phyloP scores from a whole-genome alignment of 2,329 filamentous ascomycete species.

The Gremmenia infestans region DNA sequence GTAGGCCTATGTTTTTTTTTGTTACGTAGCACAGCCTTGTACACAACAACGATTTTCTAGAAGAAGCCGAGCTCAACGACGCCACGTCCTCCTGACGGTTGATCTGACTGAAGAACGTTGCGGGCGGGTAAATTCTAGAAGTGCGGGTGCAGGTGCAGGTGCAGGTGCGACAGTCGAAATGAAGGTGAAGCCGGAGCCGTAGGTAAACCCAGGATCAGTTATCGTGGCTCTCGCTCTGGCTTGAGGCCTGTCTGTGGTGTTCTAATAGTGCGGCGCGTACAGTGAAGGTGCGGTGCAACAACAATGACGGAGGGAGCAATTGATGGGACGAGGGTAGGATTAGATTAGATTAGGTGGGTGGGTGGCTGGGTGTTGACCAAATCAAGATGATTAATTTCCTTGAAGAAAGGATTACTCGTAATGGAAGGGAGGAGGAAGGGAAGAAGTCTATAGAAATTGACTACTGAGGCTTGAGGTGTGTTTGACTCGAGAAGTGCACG shows the following conservation, averaged over 20 bases:
- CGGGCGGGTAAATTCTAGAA: slow-evolving; percentile 5
- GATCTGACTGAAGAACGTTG: slow-evolving; percentile 1
- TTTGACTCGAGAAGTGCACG: no score
- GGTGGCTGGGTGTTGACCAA: background rate
- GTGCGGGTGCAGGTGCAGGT: slow-evolving; percentile 2
- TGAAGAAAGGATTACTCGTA: no score
- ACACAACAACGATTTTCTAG: background rate
- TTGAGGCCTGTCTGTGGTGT: background rate
- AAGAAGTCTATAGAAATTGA: no score
- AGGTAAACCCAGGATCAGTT: background rate
- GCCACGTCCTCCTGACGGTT: background rate
- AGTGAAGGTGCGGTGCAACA: background rate
- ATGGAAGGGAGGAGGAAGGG: no score
- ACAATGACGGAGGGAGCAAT: background rate
- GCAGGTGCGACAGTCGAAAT: background rate
- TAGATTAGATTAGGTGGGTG: background rate
- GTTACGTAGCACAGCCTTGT: background rate
- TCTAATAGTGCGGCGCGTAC: slow-evolving; percentile 1
- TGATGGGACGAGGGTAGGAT: background rate
- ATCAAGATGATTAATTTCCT: background rate
- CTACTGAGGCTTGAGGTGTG: no score
- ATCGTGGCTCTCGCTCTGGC: slow-evolving; percentile 1
- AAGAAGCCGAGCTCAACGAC: background rate
- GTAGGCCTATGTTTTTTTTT: slow-evolving; percentile 18
- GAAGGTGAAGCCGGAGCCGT: slow-evolving; percentile 4